phyloP scores from a whole-genome alignment of 2,329 filamentous ascomycete genomes.

The Ophiostoma perfectum region DNA sequence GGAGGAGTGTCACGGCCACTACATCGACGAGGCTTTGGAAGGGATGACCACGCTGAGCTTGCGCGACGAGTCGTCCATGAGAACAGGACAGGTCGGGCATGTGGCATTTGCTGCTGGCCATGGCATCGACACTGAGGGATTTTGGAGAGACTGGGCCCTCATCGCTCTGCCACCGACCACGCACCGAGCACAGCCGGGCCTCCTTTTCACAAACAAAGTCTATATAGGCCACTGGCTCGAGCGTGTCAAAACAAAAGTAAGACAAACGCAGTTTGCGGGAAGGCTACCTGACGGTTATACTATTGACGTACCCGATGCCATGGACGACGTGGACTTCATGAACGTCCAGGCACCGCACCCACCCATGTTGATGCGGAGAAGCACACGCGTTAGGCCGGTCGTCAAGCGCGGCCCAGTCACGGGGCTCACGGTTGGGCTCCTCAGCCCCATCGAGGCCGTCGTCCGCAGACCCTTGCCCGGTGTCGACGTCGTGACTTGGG shows the following conservation, averaged over 20 bases:
- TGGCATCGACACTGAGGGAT: neutral
- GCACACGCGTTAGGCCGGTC: neutral
- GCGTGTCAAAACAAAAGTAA: neutral
- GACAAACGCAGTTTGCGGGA: neutral
- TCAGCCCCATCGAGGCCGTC: neutral
- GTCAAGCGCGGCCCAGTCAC: neutral
- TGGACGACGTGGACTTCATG: neutral
- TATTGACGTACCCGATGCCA: neutral
- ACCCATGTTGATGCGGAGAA: constrained; percentile 3
- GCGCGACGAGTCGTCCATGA: neutral
- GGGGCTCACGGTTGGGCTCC: neutral
- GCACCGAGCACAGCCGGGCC: neutral
- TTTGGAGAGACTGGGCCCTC: neutral
- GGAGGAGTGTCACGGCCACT: neutral
- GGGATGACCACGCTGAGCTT: neutral
- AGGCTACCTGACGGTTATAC: neutral
- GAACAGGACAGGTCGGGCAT: neutral
- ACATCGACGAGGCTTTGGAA: neutral
- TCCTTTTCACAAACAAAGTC: neutral
- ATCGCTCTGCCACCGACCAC: neutral
- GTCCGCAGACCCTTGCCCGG: neutral
- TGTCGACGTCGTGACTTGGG: neutral
- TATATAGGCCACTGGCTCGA: neutral
- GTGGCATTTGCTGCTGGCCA: neutral
- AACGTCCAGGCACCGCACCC: neutral